Evolutionary conservation across 352 stramenopile genomes (phyloP), one percentile per base, ranked within the genome.

Genomic region (Phytopythium litorale): DNA sequence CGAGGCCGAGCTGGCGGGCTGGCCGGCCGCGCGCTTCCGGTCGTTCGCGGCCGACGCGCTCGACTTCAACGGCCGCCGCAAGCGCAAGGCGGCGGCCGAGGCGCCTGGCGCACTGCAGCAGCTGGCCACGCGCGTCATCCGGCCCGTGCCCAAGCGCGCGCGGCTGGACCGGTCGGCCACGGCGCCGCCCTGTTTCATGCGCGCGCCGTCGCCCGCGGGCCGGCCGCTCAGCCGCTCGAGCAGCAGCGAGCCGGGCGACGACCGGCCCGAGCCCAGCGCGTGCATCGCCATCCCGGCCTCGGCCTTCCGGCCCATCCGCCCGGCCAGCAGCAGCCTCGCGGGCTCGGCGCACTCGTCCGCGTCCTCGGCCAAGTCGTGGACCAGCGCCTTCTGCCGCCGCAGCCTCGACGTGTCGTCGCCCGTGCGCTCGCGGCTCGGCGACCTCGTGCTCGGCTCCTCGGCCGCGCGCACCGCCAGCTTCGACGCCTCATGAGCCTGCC

Each of bases 391-490:
- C 63, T 90, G 80, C 42, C 80, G 82, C 37, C 78, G 75, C 61
- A 90, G 82, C 46, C 58, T 89, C 13, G 80, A 89, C 58, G 82
- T 92, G 60, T 77, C 78, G 58, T 92, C 82, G 49, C 80, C 78
- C 7, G 58, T 90, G 56, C 75, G 73, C 11, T 66, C 73, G 15
- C 73, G 72, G 52, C 81, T 92, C 30, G 81, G 77, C 32, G 81
- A 92, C 48, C 67, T 92, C 57, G 68, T 87, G 63, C 67, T 92
- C 18, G 63, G 76, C 72, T 87, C 82, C 21, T 86, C 82, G 12
- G 68, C 74, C 18, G 65, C 70, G n/a, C 66, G 72, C 30, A 70
- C 72, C 0, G 74, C 75, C 21, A 87, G 78, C 66, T 87, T 84
- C 62, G 79, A 78, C n/a, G 74, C 74, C 37, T 76, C 70, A 56